phyloP scores from a whole-genome alignment of 1,284 basidiomycete genomes.

The Trichosporon faecale region DNA sequence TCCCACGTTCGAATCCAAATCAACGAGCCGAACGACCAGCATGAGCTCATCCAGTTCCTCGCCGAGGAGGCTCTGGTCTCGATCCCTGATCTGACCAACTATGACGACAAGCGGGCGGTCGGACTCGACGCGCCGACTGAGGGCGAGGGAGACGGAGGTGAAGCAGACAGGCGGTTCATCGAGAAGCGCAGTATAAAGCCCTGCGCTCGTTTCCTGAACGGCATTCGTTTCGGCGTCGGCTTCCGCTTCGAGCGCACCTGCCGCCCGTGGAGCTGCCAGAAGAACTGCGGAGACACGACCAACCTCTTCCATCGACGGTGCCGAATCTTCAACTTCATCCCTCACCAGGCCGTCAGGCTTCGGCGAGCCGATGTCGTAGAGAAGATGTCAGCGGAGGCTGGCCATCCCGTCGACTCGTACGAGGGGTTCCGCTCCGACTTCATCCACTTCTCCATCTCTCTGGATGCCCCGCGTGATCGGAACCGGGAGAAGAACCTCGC shows the following conservation, averaged over 20 bases:
- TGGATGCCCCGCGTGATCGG: constrained; percentile 61
- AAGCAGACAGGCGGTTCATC: constrained; percentile 14
- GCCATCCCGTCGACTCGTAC: constrained; percentile 69
- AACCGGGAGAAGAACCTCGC: constrained; percentile 23
- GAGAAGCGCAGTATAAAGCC: constrained; percentile 53
- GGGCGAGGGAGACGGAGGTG: constrained; percentile 6
- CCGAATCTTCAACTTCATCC: constrained; percentile 74
- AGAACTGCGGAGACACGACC: constrained; percentile 58
- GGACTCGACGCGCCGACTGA: constrained; percentile 34
- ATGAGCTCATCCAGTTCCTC: constrained; percentile 78
- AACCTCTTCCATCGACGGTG: constrained; percentile 72
- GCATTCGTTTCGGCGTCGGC: constrained; percentile 88
- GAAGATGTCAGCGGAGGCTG: constrained; percentile 30
- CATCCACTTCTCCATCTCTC: constrained; percentile 85
- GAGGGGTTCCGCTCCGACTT: constrained; percentile 89
- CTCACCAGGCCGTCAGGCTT: constrained; percentile 76
- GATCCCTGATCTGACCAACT: constrained; percentile 65
- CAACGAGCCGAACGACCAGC: constrained; percentile 68
- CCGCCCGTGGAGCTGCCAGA: constrained; percentile 62
- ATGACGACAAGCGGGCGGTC: constrained; percentile 54
- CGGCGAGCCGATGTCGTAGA: constrained; percentile 56
- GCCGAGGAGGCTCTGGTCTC: constrained; percentile 77
- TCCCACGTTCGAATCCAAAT: constrained; percentile 72
- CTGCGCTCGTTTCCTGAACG: constrained; percentile 79
- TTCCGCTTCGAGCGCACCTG: constrained; percentile 83